Conservation (phyloP, 208 protist species). For the Entamoeba invadens region DNA sequence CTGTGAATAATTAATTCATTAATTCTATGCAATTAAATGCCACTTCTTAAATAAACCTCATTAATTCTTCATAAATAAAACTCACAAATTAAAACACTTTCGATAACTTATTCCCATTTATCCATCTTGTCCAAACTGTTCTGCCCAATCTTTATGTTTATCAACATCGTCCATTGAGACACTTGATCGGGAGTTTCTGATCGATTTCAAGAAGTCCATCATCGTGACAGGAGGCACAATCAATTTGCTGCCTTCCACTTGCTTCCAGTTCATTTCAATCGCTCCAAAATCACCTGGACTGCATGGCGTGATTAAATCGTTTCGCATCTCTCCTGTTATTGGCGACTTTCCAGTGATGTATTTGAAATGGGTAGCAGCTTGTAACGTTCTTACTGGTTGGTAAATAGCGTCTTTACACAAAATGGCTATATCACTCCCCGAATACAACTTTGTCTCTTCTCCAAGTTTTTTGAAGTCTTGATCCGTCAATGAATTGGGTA, state of each 20-base stretch:
- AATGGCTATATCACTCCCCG: constrained; percentile 22
- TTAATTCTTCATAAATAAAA: neutral
- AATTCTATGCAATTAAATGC: neutral
- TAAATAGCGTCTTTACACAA: constrained; percentile 37
- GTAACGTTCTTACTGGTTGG: constrained; percentile 33
- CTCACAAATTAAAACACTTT: neutral
- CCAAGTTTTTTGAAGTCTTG: constrained; percentile 67
- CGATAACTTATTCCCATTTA: neutral
- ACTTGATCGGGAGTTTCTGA: constrained; percentile 60
- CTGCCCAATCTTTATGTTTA: constrained; percentile 71
- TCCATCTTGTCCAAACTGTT: constrained; percentile 63
- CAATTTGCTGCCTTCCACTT: constrained; percentile 28
- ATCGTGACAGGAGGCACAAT: constrained; percentile 49
- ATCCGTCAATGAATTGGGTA: constrained; percentile 57
- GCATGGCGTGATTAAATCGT: constrained; percentile 6
- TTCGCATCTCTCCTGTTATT: neutral
- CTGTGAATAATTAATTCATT: neutral
- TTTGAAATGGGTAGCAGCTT: constrained; percentile 38
- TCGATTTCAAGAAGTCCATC: constrained; percentile 68
- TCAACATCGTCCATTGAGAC: constrained; percentile 64
- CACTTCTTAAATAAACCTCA: neutral
- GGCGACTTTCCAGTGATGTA: neutral
- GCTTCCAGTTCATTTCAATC: constrained; percentile 14
- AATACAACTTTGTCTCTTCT: constrained; percentile 8
- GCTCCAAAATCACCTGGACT: constrained; percentile 20